These are phyloP conservation scores for Plantago coronopus DNA, from an alignment of 305 asterid species.

Conservation along the genomic window DNA sequence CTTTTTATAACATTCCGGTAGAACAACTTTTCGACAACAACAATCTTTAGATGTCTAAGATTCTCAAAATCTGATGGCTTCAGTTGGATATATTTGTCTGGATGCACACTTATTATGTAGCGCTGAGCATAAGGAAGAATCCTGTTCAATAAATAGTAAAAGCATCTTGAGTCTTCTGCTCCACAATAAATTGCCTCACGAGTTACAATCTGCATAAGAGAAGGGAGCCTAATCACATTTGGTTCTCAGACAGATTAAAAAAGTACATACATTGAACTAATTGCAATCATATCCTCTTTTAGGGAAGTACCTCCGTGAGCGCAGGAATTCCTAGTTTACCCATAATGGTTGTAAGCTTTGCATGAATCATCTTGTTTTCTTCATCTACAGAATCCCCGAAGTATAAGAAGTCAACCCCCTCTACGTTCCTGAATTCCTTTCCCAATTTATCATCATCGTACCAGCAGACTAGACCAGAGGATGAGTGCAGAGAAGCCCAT, in stretches of 20 bases:
- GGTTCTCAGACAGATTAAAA: too few species aligned
- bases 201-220: constrained; percentile 62
- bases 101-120: constrained; percentile 43
- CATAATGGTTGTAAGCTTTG: constrained; percentile 46
- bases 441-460: constrained; percentile 65
- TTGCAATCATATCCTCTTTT: constrained; percentile 12
- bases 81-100: constrained; percentile 55
- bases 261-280: not conserved
- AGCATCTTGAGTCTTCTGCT: constrained; percentile 37
- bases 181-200: constrained; percentile 68
- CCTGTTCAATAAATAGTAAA: constrained; percentile 70
- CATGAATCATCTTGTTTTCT: constrained; percentile 44
- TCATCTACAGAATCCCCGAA: constrained; percentile 58
- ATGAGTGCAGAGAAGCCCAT: constrained; percentile 87
- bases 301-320: constrained; percentile 75
- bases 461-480: constrained; percentile 85
- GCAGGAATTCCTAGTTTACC: constrained; percentile 63
- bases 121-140: constrained; percentile 89
- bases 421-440: constrained; percentile 58
- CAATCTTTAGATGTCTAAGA: constrained; percentile 47
- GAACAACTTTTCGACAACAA: constrained; percentile 67
- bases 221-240: not conserved
- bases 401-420: constrained; percentile 58
- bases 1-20: constrained; percentile 59
- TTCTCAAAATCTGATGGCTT: constrained; percentile 57